phyloP scores from a whole-genome alignment of 83 land plant genomes.

The Isoetes engelmannii region DNA sequence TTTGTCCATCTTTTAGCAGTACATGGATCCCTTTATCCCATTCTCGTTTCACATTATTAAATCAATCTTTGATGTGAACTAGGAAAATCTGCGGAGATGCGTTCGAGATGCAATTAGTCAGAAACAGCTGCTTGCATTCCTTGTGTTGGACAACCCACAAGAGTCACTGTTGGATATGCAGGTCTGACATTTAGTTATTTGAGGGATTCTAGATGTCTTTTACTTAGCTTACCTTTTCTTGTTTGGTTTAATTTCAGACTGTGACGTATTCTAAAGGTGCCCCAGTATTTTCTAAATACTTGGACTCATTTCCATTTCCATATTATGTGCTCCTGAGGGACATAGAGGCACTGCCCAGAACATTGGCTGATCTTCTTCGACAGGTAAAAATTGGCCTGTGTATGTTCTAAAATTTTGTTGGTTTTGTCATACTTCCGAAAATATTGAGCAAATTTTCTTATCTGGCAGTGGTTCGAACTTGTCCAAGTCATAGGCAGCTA shows the following conservation, averaged over 20 bases:
- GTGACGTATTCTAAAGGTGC: conserved; percentile 49
- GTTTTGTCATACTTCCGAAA: too few species aligned
- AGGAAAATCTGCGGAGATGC: conserved; percentile 62
- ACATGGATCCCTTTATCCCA: too few species aligned
- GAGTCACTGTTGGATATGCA: conserved; percentile 77
- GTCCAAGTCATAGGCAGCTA: too few species aligned
- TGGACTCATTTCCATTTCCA: conserved; percentile 92
- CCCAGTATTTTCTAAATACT: conserved; percentile 61
- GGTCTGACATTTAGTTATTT: conserved; percentile 26
- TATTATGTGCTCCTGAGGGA: conserved; percentile 73
- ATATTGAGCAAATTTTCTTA: too few species aligned
- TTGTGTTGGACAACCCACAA: conserved; percentile 66
- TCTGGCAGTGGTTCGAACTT: too few species aligned
- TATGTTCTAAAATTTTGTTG: background rate
- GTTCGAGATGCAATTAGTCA: conserved; percentile 66
- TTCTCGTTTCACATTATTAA: background rate
- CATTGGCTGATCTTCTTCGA: conserved; percentile 80
- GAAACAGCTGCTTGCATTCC: conserved; percentile 77
- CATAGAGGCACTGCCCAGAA: conserved; percentile 83
- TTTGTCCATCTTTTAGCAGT: background rate
- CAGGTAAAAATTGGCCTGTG: conserved; percentile 39
- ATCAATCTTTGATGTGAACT: background rate
- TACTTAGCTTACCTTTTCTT: background rate
- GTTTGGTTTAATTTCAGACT: conserved; percentile 45
- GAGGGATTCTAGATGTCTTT: background rate